Evolutionary conservation across 2,329 filamentous ascomycete genomes (phyloP).

Genomic region (Talaromyces piceae): DNA sequence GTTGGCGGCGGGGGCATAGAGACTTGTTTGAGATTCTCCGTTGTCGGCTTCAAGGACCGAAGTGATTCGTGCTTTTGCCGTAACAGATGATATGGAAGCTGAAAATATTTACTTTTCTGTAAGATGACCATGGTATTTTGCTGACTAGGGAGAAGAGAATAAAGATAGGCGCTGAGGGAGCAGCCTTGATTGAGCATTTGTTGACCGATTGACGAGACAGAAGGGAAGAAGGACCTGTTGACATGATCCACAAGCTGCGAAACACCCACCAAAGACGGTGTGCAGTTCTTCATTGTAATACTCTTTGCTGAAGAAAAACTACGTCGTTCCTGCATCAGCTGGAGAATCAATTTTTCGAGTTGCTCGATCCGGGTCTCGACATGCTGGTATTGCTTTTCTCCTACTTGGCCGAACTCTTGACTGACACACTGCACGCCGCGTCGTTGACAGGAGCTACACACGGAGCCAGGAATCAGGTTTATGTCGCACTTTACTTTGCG

Average conservation of each 20-base stretch:
- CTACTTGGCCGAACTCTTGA: conserved; percentile 13
- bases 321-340: neutral
- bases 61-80: neutral
- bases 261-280: neutral
- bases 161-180: conserved; percentile 15
- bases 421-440: conserved; percentile 29
- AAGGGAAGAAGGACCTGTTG: neutral
- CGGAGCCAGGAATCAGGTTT: conserved; percentile 26
- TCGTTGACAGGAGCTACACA: conserved; percentile 42
- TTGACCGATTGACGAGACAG: conserved; percentile 7
- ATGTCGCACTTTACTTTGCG: conserved; percentile 49
- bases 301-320: neutral
- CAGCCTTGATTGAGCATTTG: conserved; percentile 12
- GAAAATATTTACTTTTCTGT: conserved; percentile 11
- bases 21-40: neutral
- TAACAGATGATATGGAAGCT: conserved; percentile 13
- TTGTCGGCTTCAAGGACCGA: neutral
- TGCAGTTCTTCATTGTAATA: neutral
- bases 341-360: conserved; percentile 5
- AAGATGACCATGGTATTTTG: conserved; percentile 10
- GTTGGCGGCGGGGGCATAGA: conserved; percentile 5
- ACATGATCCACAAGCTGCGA: neutral
- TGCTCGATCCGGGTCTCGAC: conserved; percentile 4
- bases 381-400: neutral
- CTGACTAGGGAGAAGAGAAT: conserved; percentile 14